A percentile compares a stretch with the other conserved stretches of the same genome.
Evolutionary conservation across 176 grass and related monocot species (phyloP).

Genomic region (Eleusine coracana): DNA sequence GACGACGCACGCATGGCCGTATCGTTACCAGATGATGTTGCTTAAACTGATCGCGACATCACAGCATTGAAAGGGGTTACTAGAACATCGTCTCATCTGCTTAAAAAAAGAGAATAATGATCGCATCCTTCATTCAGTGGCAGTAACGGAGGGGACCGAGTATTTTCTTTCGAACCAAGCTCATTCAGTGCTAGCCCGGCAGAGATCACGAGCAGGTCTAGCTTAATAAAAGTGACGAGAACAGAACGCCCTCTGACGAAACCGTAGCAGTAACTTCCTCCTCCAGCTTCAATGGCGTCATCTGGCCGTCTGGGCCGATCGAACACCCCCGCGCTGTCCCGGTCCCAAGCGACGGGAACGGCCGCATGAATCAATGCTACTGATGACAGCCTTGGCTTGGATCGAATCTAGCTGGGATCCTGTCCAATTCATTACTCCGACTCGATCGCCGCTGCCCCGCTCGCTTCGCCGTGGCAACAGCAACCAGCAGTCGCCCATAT

Average conservation of each 20-base stretch:
- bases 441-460: background rate
- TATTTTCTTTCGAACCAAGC: background rate
- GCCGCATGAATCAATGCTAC: background rate
- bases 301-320: background rate
- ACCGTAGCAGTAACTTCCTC: too few species aligned
- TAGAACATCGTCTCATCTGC: background rate
- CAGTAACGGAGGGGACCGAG: background rate
- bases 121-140: background rate
- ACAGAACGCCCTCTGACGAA: too few species aligned
- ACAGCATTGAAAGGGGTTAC: background rate
- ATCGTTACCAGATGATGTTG: background rate
- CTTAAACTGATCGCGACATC: background rate
- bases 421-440: background rate
- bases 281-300: background rate
- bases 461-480: background rate
- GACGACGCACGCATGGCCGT: background rate
- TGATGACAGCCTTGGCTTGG: background rate
- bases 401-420: constrained; percentile 22
- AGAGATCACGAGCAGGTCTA: too few species aligned
- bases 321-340: background rate
- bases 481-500: background rate
- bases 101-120: background rate
- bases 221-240: too few species aligned
- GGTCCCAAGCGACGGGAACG: background rate
- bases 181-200: too few species aligned